phyloP scores from a whole-genome alignment of 371 early-diverging fungal genomes.

The Syncephalastrum racemosum region DNA sequence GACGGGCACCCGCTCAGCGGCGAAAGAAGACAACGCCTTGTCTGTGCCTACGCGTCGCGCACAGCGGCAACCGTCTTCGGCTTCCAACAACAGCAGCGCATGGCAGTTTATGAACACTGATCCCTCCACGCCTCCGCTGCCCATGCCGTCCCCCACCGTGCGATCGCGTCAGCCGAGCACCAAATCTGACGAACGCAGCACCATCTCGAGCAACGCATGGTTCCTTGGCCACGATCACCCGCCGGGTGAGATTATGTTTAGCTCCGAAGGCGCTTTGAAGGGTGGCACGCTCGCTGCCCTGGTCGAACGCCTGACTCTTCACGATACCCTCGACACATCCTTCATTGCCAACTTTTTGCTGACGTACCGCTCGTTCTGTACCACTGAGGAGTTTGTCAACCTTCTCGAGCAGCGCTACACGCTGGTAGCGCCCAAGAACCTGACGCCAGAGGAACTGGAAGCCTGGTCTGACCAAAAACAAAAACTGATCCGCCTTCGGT shows the following conservation, averaged over 20 bases:
- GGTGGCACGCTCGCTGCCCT: constrained; percentile 86
- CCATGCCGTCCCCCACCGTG: background rate
- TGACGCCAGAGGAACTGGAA: constrained; percentile 67
- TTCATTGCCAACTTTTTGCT: constrained; percentile 85
- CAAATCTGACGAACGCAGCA: constrained; percentile 13
- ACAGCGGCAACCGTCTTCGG: too few species aligned
- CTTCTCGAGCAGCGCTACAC: constrained; percentile 72
- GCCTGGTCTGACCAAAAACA: constrained; percentile 86
- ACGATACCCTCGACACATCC: constrained; percentile 73
- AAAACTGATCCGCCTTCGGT: constrained; percentile 80
- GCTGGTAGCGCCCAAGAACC: constrained; percentile 67
- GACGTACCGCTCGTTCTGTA: constrained; percentile 85
- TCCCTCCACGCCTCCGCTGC: too few species aligned
- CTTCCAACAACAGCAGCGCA: too few species aligned
- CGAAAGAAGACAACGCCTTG: too few species aligned
- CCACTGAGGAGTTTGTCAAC: constrained; percentile 73
- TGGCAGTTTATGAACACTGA: too few species aligned
- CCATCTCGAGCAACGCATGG: constrained; percentile 23
- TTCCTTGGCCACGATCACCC: constrained; percentile 77
- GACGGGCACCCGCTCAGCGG: too few species aligned
- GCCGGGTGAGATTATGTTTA: constrained; percentile 74
- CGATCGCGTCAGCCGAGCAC: constrained; percentile 23
- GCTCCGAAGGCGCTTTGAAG: constrained; percentile 77
- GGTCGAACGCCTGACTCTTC: constrained; percentile 87
- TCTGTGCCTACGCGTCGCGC: too few species aligned